Base-by-base conservation (phyloP, 2,329 filamentous ascomycete genomes). In the Alternaria novae-zelandiae region DNA sequence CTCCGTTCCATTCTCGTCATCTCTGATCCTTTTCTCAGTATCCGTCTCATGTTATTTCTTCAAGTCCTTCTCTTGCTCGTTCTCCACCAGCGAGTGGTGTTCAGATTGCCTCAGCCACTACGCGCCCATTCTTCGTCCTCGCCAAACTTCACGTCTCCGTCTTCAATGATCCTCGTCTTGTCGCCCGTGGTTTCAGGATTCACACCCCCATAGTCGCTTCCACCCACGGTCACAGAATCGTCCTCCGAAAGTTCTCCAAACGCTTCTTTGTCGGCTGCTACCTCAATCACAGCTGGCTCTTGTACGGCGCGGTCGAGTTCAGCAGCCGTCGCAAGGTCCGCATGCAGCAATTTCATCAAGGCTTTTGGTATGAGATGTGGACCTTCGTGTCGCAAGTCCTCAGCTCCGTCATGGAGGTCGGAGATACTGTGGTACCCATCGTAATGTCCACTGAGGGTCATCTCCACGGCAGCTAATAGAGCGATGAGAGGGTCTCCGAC, bases 261-360 rank as follows among this genome's bases (percentile, higher is more conserved):
- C n/a, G 32, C 49, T 6, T 64, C 51, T 6, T 45, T 30, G 25
- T 23, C 30, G 9, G 15, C 12, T 17, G 20, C 8, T 26, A 67
- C 64, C 21, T 45, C 59, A 12, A 63, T 10, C 8, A 61, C 57
- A 15, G 53, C 6, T 11, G 62, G 53, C n/a, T 59, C 49, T 26
- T 13, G 17, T 21, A 55, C 7, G 4, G 21, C 57, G 28, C 32
- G 44, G 11, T 49, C 50, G n/a, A 55, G 26, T 15, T 60, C 43
- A 17, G 10, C 23, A 11, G 49, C 50, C 12, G 50, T 60, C 15
- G 54, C 61, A 3, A 72, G 36, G 46, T 68, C 62, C 12, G 65
- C 54, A 45, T 66, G 63, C 15, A 66, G 46, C 15, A 54, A 6
- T 44, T 36, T 47, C 44, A 56, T 43, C 13, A 70, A 13, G 7